Percentiles rank a stretch among this genome's conserved stretches.
These are phyloP conservation scores for Schoenoplectus tabernaemontani DNA, from an alignment of 202 grass and related monocot species.

Conservation along the genomic window DNA sequence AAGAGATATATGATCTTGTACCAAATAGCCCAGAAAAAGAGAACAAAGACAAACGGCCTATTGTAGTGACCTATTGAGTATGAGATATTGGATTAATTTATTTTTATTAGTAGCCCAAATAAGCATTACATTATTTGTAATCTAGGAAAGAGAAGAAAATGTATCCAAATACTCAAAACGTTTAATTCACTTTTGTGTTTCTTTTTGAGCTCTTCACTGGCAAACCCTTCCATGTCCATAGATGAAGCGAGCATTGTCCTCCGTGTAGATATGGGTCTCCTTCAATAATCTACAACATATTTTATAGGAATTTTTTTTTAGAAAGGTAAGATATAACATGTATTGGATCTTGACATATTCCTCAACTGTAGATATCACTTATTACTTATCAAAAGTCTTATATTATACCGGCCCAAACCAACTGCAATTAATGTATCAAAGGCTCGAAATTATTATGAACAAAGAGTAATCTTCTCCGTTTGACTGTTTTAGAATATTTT, in stretches of 20 bases:
- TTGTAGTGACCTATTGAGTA: background rate
- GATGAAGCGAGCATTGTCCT: conserved; percentile 66
- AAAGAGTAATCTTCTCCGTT: no score
- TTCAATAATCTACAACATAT: conserved; percentile 37
- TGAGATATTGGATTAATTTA: background rate
- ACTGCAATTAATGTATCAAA: no score
- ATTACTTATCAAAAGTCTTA: no score
- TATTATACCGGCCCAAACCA: no score
- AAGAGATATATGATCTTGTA: background rate
- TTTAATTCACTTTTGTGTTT: background rate
- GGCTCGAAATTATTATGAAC: no score
- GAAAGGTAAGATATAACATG: no score
- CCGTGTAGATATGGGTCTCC: conserved; percentile 65
- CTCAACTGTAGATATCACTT: no score
- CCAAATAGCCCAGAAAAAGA: background rate
- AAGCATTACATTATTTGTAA: background rate
- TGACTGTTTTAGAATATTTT: no score
- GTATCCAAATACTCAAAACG: background rate
- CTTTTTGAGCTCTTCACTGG: background rate
- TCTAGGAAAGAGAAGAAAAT: background rate
- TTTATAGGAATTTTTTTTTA: no score
- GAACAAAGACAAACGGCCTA: background rate
- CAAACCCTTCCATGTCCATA: conserved; percentile 50
- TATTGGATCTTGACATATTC: no score
- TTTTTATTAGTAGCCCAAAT: background rate